Conservation (phyloP, 495 filamentous ascomycete species). For the Xylaria intraflava region DNA sequence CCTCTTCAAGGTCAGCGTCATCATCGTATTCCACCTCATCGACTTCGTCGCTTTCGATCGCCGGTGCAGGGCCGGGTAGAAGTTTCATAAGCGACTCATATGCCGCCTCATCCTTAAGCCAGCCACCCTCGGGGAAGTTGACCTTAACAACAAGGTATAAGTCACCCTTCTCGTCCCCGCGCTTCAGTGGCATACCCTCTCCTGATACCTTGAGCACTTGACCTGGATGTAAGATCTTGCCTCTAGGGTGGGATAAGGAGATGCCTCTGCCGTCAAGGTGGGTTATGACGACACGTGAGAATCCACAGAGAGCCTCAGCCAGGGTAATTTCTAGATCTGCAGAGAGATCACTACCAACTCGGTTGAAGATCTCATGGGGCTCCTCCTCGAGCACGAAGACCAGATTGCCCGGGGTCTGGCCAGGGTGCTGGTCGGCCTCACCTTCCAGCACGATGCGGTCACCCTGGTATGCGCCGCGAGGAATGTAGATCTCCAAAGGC, state of each 20-base stretch:
- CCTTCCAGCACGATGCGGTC: slow-evolving; percentile 86
- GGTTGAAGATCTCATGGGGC: slow-evolving; percentile 70
- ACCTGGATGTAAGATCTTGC: slow-evolving; percentile 68
- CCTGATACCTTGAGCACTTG: slow-evolving; percentile 77
- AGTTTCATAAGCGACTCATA: slow-evolving; percentile 64
- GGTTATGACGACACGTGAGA: slow-evolving; percentile 82
- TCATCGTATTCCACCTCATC: slow-evolving; percentile 83
- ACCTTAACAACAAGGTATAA: slow-evolving; percentile 81
- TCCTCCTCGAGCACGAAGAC: slow-evolving; percentile 80
- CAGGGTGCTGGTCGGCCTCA: slow-evolving; percentile 90
- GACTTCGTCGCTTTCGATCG: slow-evolving; percentile 61
- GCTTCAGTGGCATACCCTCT: slow-evolving; percentile 93
- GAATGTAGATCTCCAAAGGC: slow-evolving; percentile 92
- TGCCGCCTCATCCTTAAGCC: slow-evolving; percentile 62
- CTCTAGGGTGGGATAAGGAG: slow-evolving; percentile 63
- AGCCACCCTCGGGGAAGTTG: slow-evolving; percentile 80
- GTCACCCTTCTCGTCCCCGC: slow-evolving; percentile 74
- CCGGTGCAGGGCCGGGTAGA: slow-evolving; percentile 54
- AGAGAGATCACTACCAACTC: slow-evolving; percentile 75
- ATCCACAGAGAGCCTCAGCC: slow-evolving; percentile 78
- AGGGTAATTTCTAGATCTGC: slow-evolving; percentile 74
- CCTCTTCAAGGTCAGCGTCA: slow-evolving; percentile 73
- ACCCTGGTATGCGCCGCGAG: slow-evolving; percentile 78
- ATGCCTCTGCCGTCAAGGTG: slow-evolving; percentile 94
- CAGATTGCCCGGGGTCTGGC: slow-evolving; percentile 86